Evolutionary conservation across 106 monocot genomes (phyloP).

Genomic region (Acorus calamus): DNA sequence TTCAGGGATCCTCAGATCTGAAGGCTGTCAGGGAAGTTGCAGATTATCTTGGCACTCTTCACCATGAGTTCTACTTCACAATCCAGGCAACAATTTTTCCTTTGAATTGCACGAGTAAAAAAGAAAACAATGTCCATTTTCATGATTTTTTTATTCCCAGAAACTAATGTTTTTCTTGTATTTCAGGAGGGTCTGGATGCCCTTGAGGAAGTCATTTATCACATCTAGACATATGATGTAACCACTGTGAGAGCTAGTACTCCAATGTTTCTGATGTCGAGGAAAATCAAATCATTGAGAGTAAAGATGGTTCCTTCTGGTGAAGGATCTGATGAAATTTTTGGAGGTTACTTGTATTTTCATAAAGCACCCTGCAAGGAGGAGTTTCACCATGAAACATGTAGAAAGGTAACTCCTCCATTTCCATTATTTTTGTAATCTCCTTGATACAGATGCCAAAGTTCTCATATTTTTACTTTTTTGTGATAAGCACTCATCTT

Average conservation of each 20-base stretch:
- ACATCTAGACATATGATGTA: slow-evolving; percentile 41
- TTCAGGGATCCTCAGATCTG: slow-evolving; percentile 40
- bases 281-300: slow-evolving; percentile 42
- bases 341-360: slow-evolving; percentile 39
- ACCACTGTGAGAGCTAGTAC: slow-evolving; percentile 38
- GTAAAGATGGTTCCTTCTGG: slow-evolving; percentile 47
- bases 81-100: slow-evolving; percentile 15
- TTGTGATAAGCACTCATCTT: too few relatives aligned
- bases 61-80: slow-evolving; percentile 42
- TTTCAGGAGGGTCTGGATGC: slow-evolving; percentile 19
- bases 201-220: slow-evolving; percentile 36
- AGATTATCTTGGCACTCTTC: slow-evolving; percentile 29
- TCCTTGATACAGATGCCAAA: too few relatives aligned
- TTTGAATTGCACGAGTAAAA: too few relatives aligned
- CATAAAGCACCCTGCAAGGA: slow-evolving; percentile 41
- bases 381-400: slow-evolving; percentile 38
- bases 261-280: slow-evolving; percentile 43
- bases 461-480: too few relatives aligned
- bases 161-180: neutral
- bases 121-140: too few relatives aligned
- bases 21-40: slow-evolving; percentile 38
- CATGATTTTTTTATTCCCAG: too few relatives aligned
- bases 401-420: slow-evolving; percentile 23
- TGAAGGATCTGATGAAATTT: slow-evolving; percentile 43
- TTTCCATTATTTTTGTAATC: neutral